phyloP scores from a whole-genome alignment of 2,329 filamentous ascomycete genomes.

The Bipolaris oryzae region DNA sequence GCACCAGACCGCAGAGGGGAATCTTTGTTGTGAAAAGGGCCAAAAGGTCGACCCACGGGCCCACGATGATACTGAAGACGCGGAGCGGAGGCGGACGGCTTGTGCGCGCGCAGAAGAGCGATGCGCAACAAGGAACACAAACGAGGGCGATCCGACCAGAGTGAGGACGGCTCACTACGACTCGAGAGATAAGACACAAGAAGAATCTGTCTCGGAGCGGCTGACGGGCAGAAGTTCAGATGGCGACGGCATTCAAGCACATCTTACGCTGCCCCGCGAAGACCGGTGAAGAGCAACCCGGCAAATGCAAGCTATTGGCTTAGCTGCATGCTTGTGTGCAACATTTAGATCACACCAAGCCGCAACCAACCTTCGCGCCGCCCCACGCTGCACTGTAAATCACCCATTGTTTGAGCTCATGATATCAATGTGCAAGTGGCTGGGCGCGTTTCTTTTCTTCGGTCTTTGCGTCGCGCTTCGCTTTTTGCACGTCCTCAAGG shows the following conservation, averaged over 20 bases:
- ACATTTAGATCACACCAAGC: slow-evolving; percentile 40
- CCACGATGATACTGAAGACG: slow-evolving; percentile 30
- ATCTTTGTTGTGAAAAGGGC: slow-evolving; percentile 30
- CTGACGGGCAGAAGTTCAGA: slow-evolving; percentile 36
- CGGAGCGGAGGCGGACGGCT: slow-evolving; percentile 25
- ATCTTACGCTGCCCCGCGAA: slow-evolving; percentile 43
- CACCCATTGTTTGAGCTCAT: slow-evolving; percentile 26
- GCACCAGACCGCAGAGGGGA: slow-evolving; percentile 35
- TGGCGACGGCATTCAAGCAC: slow-evolving; percentile 32
- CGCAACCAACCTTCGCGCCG: slow-evolving; percentile 27
- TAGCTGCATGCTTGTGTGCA: slow-evolving; percentile 42
- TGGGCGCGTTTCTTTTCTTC: slow-evolving; percentile 7
- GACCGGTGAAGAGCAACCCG: slow-evolving; percentile 43
- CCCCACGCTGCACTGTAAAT: slow-evolving; percentile 22
- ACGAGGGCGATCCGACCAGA: slow-evolving; percentile 29
- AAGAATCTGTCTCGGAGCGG: slow-evolving; percentile 37
- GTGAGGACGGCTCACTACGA: slow-evolving; percentile 31
- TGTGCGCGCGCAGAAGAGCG: slow-evolving; percentile 25
- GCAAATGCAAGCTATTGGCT: slow-evolving; percentile 41
- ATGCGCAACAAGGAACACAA: slow-evolving; percentile 30
- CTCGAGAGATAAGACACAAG: slow-evolving; percentile 40
- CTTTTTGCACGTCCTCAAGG: slow-evolving; percentile 1
- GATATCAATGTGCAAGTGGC: slow-evolving; percentile 14
- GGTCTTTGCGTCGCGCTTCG: slow-evolving; percentile 2
- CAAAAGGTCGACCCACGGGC: slow-evolving; percentile 31